Conservation (phyloP, 2,329 filamentous ascomycete species). For the Diplocarpon mali region DNA sequence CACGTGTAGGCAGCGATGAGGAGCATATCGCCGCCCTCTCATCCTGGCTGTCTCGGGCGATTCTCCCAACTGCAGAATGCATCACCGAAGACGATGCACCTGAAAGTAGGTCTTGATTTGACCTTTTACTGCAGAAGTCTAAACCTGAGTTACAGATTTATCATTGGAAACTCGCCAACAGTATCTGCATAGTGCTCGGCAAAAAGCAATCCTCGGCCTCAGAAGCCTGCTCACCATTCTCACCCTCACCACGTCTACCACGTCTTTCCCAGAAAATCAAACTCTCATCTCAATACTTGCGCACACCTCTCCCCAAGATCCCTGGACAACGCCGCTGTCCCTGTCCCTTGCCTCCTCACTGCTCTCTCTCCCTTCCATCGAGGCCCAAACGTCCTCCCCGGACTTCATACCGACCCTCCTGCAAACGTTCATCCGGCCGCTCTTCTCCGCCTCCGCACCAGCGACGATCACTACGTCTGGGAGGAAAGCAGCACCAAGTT, state of each 20-base stretch:
- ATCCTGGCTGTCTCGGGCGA: slow-evolving; percentile 16
- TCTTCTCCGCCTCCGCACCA: slow-evolving; percentile 50
- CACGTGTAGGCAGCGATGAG: slow-evolving; percentile 7
- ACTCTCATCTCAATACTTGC: slow-evolving; percentile 28
- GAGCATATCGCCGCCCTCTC: slow-evolving; percentile 12
- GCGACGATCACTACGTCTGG: slow-evolving; percentile 44
- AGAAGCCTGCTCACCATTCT: slow-evolving; percentile 8
- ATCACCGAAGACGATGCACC: slow-evolving; percentile 15
- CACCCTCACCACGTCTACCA: not conserved
- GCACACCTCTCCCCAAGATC: slow-evolving; percentile 25
- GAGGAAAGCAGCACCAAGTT: slow-evolving; percentile 38
- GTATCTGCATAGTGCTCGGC: slow-evolving; percentile 7
- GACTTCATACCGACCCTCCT: slow-evolving; percentile 46
- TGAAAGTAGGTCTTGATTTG: slow-evolving; percentile 11
- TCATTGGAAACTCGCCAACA: slow-evolving; percentile 1
- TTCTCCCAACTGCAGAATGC: slow-evolving; percentile 18
- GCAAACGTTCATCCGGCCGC: slow-evolving; percentile 50
- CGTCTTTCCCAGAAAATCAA: not conserved
- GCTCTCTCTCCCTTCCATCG: slow-evolving; percentile 21
- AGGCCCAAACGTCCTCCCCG: slow-evolving; percentile 6
- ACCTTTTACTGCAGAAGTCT: not conserved
- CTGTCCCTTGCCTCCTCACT: slow-evolving; percentile 26
- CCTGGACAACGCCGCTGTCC: slow-evolving; percentile 31
- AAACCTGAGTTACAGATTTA: not conserved
- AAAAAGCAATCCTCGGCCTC: slow-evolving; percentile 14